A percentile compares a stretch with the other conserved stretches of the same genome.
These are phyloP conservation scores for Lineolata rhizophorae DNA, from an alignment of 495 filamentous ascomycete species.

Conservation along the genomic window DNA sequence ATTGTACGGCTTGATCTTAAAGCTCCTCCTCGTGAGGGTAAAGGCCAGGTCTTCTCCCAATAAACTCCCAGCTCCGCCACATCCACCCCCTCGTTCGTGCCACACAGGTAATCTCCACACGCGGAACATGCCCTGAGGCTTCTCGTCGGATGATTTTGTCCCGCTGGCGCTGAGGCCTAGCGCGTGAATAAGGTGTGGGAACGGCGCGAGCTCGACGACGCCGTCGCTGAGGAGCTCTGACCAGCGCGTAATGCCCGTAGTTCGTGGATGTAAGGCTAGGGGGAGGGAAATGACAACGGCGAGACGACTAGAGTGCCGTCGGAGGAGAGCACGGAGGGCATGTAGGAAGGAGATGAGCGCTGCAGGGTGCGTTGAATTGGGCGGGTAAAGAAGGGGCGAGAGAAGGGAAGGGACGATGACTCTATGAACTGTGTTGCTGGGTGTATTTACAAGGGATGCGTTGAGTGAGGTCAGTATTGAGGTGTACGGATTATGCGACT, in stretches of 20 bases:
- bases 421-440: conserved; percentile 47
- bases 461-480: conserved; percentile 38
- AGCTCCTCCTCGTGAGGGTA: conserved; percentile 57
- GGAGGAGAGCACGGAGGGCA: conserved; percentile 49
- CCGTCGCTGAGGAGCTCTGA: conserved; percentile 71
- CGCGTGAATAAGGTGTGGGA: conserved; percentile 40
- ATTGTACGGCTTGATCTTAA: conserved; percentile 74
- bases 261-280: conserved; percentile 58
- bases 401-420: conserved; percentile 66
- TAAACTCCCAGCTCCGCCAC: conserved; percentile 38
- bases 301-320: conserved; percentile 37
- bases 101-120: conserved; percentile 64
- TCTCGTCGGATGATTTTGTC: conserved; percentile 40
- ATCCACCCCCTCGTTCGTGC: conserved; percentile 72
- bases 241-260: conserved; percentile 62
- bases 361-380: conserved; percentile 39
- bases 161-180: conserved; percentile 29
- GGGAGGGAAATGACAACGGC: conserved; percentile 63
- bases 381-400: conserved; percentile 60
- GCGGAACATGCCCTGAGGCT: conserved; percentile 66
- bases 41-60: conserved; percentile 77
- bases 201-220: conserved; percentile 70
- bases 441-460: conserved; percentile 30
- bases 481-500: conserved; percentile 39
- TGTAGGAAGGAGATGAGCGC: conserved; percentile 71